Conservation (phyloP, 495 filamentous ascomycete species). For the Penicillium mononematosum region DNA sequence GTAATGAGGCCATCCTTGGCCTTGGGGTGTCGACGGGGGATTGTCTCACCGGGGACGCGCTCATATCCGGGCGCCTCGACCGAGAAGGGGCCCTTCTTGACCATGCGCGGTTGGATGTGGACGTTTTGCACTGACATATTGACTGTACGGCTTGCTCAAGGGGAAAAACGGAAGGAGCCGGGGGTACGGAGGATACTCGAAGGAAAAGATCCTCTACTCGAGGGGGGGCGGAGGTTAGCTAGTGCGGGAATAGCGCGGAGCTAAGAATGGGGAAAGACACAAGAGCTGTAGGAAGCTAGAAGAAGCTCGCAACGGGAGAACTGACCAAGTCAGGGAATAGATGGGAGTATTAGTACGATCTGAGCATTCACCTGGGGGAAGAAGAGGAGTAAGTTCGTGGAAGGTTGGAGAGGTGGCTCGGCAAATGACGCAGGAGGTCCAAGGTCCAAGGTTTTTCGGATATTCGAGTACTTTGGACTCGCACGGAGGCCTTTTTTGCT, state of each 20-base stretch:
- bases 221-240: slow-evolving; percentile 20
- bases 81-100: slow-evolving; percentile 63
- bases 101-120: slow-evolving; percentile 62
- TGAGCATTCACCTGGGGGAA: neutral
- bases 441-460: neutral
- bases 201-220: slow-evolving; percentile 9
- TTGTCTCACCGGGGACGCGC: slow-evolving; percentile 81
- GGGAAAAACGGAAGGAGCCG: slow-evolving; percentile 14
- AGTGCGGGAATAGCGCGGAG: slow-evolving; percentile 7
- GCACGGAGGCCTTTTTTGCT: neutral
- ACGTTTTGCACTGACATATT: slow-evolving; percentile 51
- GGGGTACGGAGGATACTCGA: slow-evolving; percentile 2
- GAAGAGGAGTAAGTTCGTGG: slow-evolving; percentile 5
- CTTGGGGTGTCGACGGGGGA: slow-evolving; percentile 76
- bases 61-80: slow-evolving; percentile 73
- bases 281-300: neutral
- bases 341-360: neutral
- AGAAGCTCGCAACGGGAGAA: neutral
- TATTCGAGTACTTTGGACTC: neutral
- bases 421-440: slow-evolving; percentile 21
- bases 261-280: neutral
- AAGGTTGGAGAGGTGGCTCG: slow-evolving; percentile 17
- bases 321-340: neutral
- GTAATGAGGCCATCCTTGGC: slow-evolving; percentile 67
- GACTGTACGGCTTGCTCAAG: slow-evolving; percentile 14